Evolutionary conservation across 331 rosid species (phyloP).

Genomic region (Acacia concinna): DNA sequence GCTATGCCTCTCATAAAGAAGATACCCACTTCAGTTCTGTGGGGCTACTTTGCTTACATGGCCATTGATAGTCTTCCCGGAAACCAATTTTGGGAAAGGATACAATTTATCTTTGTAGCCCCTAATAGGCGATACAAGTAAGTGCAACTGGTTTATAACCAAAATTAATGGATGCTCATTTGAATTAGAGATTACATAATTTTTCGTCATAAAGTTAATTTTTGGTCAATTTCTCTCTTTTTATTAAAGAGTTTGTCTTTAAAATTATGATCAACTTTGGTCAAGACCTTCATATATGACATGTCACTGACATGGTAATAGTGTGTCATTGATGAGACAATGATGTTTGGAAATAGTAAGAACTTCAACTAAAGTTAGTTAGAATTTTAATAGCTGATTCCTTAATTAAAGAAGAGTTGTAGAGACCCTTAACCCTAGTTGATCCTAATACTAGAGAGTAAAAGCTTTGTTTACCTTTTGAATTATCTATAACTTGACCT

Average conservation of each 20-base stretch:
- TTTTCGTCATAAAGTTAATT: background rate
- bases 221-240: background rate
- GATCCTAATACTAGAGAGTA: background rate
- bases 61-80: conserved; percentile 96
- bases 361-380: no score
- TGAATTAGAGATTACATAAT: background rate
- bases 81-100: conserved; percentile 91
- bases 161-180: background rate
- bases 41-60: conserved; percentile 95
- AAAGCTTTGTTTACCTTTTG: no score
- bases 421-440: background rate
- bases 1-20: conserved; percentile 74
- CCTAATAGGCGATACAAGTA: conserved; percentile 73
- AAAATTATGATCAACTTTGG: no score
- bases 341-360: no score
- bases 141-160: conserved; percentile 18
- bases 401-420: background rate
- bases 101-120: conserved; percentile 57
- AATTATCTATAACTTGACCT: no score
- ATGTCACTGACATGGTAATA: background rate
- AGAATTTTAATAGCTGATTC: no score
- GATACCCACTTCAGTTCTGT: conserved; percentile 84
- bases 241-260: background rate
- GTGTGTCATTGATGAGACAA: background rate
- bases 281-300: background rate